phyloP scores from a whole-genome alignment of 768 basidiomycete genomes.

The Tricholoma hemisulphureum region DNA sequence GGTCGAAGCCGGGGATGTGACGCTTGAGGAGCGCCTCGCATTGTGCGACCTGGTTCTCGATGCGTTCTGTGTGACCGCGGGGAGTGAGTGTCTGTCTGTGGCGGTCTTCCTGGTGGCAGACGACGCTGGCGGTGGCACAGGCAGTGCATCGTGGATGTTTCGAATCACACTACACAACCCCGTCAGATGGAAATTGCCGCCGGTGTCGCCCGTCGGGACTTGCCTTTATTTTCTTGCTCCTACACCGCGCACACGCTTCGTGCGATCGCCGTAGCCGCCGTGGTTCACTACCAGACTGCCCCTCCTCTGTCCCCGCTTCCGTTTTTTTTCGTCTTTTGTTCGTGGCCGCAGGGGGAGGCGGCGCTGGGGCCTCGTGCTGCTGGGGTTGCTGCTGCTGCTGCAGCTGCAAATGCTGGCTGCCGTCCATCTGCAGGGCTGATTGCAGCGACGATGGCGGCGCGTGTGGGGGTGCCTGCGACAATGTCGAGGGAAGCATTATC shows the following conservation, averaged over 20 bases:
- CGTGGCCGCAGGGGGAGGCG: conserved; percentile 26
- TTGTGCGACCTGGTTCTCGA: conserved; percentile 78
- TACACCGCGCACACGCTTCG: conserved; percentile 90
- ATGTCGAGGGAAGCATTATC: conserved; percentile 38
- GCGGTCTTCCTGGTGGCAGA: conserved; percentile 85
- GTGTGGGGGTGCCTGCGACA: conserved; percentile 28
- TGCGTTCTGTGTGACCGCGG: conserved; percentile 76
- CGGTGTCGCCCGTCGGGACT: conserved; percentile 68
- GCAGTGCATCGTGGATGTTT: conserved; percentile 87
- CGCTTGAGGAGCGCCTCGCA: conserved; percentile 79
- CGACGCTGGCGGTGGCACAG: conserved; percentile 74
- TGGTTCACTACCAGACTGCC: conserved; percentile 60
- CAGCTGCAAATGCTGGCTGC: conserved; percentile 49
- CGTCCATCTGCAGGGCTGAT: conserved; percentile 69
- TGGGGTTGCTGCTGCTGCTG: conserved; percentile 39
- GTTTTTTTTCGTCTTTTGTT: conserved; percentile 59
- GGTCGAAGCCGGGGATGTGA: conserved; percentile 63
- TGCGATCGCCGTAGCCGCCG: conserved; percentile 83
- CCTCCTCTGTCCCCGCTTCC: conserved; percentile 56
- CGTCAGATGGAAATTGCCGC: conserved; percentile 74
- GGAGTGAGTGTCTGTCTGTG: conserved; percentile 86
- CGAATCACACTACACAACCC: conserved; percentile 87
- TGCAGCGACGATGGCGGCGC: conserved; percentile 51
- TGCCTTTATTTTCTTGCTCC: conserved; percentile 97
- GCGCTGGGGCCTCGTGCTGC: conserved; percentile 15